A percentile compares a stretch with the other conserved stretches of the same genome.
phyloP scores from a whole-genome alignment of 164 flowering plant genomes.

The Nymphaea colorata region DNA sequence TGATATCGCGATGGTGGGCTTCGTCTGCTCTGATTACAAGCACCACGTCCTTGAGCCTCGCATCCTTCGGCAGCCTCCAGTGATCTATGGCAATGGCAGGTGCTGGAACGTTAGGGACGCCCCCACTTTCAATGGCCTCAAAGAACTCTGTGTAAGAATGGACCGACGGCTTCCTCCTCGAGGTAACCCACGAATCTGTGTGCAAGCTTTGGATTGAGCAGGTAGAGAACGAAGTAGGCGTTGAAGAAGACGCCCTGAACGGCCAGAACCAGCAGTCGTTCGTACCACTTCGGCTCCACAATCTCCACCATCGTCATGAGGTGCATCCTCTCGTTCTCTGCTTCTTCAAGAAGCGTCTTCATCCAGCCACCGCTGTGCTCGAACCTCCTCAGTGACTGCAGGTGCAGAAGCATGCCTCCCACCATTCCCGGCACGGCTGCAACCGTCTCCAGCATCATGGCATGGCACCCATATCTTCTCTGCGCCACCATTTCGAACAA shows the following conservation, averaged over 20 bases:
- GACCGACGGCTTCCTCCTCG: slow-evolving; percentile 86
- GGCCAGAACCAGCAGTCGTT: slow-evolving; percentile 53
- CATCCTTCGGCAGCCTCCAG: slow-evolving; percentile 76
- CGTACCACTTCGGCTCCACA: slow-evolving; percentile 77
- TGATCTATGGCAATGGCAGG: slow-evolving; percentile 91
- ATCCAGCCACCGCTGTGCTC: slow-evolving; percentile 89
- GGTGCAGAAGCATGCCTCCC: slow-evolving; percentile 80
- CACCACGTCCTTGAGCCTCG: slow-evolving; percentile 65
- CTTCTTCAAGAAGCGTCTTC: slow-evolving; percentile 85
- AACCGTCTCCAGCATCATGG: slow-evolving; percentile 93
- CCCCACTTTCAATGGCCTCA: slow-evolving; percentile 59
- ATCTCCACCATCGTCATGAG: slow-evolving; percentile 86
- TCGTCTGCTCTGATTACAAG: slow-evolving; percentile 82
- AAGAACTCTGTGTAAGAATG: slow-evolving; percentile 79
- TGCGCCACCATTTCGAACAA: slow-evolving; percentile 10
- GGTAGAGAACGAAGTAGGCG: slow-evolving; percentile 51
- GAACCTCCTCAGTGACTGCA: slow-evolving; percentile 68
- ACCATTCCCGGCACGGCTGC: slow-evolving; percentile 98
- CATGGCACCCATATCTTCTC: slow-evolving; percentile 89
- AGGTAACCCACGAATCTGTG: slow-evolving; percentile 75
- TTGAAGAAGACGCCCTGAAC: slow-evolving; percentile 85
- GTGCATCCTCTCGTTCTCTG: slow-evolving; percentile 95
- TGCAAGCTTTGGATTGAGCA: slow-evolving; percentile 75
- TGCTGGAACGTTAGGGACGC: slow-evolving; percentile 58
- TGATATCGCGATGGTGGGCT: slow-evolving; percentile 90